A percentile compares a stretch with the other conserved stretches of the same genome.
These are phyloP conservation scores for Raffaelea arxii DNA, from an alignment of 2,329 filamentous ascomycete genomes.

Conservation along the genomic window DNA sequence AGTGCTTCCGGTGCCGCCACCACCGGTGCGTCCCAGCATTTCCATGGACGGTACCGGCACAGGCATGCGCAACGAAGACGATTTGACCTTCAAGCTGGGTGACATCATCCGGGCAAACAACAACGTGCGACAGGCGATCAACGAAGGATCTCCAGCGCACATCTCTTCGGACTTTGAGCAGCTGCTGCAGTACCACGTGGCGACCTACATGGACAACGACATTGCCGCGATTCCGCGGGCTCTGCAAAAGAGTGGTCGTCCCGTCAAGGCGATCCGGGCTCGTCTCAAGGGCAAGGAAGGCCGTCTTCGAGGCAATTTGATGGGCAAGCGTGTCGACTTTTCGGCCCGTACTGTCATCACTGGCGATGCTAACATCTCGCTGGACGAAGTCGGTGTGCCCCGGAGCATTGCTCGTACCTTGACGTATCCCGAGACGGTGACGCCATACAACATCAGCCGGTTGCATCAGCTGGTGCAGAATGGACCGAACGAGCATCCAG, in stretches of 20 bases:
- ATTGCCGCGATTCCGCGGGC: slow-evolving; percentile 93
- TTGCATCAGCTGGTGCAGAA: slow-evolving; percentile 84
- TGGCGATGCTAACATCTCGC: slow-evolving; percentile 89
- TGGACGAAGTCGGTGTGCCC: slow-evolving; percentile 96
- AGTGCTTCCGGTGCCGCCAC: slow-evolving; percentile 88
- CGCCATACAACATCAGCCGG: slow-evolving; percentile 93
- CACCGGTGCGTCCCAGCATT: slow-evolving; percentile 91
- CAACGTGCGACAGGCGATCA: slow-evolving; percentile 83
- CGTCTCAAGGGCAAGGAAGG: slow-evolving; percentile 99
- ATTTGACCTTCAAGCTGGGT: slow-evolving; percentile 97
- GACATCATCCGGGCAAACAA: slow-evolving; percentile 97
- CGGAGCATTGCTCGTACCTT: slow-evolving; percentile 85
- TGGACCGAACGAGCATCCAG: slow-evolving; percentile 88
- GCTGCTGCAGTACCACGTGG: slow-evolving; percentile 92
- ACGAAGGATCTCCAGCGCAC: slow-evolving; percentile 85
- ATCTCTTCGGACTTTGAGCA: slow-evolving; percentile 86
- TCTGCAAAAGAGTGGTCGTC: slow-evolving; percentile 91
- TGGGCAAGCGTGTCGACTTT: slow-evolving; percentile 99
- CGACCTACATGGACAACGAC: slow-evolving; percentile 99
- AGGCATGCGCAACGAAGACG: slow-evolving; percentile 91
- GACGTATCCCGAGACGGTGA: slow-evolving; percentile 95
- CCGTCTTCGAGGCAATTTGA: slow-evolving; percentile 93
- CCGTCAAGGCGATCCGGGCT: slow-evolving; percentile 91
- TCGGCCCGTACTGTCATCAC: slow-evolving; percentile 99
- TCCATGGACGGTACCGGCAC: slow-evolving; percentile 91